Evolutionary conservation across 176 grass and related monocot genomes (phyloP).

Genomic region (Secale cereale): DNA sequence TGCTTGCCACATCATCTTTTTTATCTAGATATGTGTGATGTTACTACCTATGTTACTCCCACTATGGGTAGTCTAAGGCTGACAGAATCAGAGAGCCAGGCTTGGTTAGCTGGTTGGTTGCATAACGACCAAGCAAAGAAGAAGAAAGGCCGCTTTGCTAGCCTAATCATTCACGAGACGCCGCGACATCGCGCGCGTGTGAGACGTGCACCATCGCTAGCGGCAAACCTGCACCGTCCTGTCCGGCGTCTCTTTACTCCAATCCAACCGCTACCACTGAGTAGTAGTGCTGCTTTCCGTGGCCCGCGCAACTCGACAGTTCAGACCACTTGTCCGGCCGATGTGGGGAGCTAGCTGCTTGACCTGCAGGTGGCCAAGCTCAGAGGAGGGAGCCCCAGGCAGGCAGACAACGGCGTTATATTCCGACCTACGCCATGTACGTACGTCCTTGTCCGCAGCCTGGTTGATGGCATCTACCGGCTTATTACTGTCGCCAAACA

Average conservation of each 20-base stretch:
- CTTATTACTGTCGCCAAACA: background rate
- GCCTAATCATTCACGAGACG: background rate
- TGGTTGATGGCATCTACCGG: background rate
- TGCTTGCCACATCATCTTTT: no score
- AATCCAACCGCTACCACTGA: background rate
- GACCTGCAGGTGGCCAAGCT: background rate
- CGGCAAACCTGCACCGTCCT: background rate
- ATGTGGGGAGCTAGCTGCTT: background rate
- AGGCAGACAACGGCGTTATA: background rate
- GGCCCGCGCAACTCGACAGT: background rate
- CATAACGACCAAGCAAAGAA: no score
- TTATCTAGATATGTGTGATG: no score
- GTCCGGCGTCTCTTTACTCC: background rate
- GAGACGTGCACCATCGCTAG: background rate
- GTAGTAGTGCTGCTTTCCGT: background rate
- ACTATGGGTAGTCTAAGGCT: no score
- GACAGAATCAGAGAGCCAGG: background rate
- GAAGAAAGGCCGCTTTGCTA: no score
- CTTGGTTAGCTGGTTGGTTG: background rate
- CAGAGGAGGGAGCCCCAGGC: background rate
- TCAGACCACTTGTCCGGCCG: background rate
- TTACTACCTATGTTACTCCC: no score
- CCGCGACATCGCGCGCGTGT: background rate
- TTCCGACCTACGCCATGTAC: background rate
- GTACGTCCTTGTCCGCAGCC: slow-evolving; percentile 21